phyloP scores from a whole-genome alignment of 176 grass and related monocot species.

The Dendrocalamus sinicus region DNA sequence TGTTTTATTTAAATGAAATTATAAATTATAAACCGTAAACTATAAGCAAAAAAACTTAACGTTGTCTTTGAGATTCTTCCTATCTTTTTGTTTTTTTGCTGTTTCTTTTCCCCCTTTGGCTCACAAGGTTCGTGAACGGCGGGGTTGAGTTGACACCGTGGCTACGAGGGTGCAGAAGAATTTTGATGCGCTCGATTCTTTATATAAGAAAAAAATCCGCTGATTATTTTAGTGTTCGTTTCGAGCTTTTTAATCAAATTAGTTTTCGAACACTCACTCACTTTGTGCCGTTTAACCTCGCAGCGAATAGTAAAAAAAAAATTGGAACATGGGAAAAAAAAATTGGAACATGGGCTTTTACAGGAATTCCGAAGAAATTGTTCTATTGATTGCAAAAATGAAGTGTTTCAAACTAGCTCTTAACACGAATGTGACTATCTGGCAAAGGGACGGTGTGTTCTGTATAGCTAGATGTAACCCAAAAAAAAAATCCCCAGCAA shows the following conservation, averaged over 20 bases:
- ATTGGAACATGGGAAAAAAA: background rate
- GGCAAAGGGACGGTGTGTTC: background rate
- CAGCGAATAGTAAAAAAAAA: background rate
- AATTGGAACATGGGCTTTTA: background rate
- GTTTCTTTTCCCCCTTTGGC: no score
- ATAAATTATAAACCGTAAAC: no score
- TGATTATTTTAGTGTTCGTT: background rate
- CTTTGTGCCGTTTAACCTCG: background rate
- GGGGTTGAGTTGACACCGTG: no score
- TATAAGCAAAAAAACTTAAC: no score
- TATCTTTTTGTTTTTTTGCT: background rate
- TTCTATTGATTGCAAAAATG: background rate
- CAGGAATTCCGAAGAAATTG: background rate
- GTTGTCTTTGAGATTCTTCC: slow-evolving; percentile 14
- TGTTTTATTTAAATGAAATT: no score
- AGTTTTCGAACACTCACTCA: background rate
- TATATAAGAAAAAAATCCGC: background rate
- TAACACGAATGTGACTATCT: background rate
- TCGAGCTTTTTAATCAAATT: background rate
- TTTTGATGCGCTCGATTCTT: background rate
- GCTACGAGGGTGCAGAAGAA: background rate
- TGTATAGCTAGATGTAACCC: background rate
- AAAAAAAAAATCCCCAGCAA: background rate
- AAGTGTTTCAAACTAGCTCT: background rate
- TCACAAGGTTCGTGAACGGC: no score